Conservation (phyloP, 495 filamentous ascomycete genomes). For the Neurospora pannonica region DNA sequence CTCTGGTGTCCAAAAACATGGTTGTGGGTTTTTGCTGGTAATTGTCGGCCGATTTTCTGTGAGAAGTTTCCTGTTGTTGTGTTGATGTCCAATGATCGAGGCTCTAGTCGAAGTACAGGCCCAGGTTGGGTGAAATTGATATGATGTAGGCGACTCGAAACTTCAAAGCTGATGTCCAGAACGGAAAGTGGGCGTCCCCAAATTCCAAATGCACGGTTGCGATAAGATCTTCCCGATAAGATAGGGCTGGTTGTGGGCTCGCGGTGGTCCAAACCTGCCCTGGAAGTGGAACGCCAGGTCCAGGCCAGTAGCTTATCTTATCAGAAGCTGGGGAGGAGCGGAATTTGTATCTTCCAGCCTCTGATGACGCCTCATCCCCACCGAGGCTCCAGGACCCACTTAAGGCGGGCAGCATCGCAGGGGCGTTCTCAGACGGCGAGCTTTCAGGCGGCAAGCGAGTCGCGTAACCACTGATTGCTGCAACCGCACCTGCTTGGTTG, state of each 20-base stretch:
- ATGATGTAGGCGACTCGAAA: no score
- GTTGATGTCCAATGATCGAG: background rate
- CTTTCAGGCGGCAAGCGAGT: conserved; percentile 31
- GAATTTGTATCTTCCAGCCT: background rate
- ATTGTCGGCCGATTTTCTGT: background rate
- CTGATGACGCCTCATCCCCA: background rate
- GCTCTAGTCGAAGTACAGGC: background rate
- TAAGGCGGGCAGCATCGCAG: background rate
- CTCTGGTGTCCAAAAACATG: conserved; percentile 68
- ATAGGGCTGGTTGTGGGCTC: background rate
- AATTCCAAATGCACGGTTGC: background rate
- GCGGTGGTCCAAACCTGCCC: background rate
- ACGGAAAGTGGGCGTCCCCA: conserved; percentile 1
- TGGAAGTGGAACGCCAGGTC: background rate
- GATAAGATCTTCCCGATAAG: conserved; percentile 7
- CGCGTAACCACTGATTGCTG: conserved; percentile 29
- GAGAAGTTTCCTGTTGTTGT: background rate
- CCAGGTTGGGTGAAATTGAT: background rate
- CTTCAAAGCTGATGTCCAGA: background rate
- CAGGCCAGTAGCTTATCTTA: background rate
- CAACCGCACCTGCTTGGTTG: background rate
- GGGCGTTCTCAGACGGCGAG: background rate
- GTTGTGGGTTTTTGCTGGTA: background rate
- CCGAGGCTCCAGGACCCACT: background rate
- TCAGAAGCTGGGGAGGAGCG: background rate